Conservation (phyloP, 2,329 filamentous ascomycete genomes). For the Capronia epimyces region DNA sequence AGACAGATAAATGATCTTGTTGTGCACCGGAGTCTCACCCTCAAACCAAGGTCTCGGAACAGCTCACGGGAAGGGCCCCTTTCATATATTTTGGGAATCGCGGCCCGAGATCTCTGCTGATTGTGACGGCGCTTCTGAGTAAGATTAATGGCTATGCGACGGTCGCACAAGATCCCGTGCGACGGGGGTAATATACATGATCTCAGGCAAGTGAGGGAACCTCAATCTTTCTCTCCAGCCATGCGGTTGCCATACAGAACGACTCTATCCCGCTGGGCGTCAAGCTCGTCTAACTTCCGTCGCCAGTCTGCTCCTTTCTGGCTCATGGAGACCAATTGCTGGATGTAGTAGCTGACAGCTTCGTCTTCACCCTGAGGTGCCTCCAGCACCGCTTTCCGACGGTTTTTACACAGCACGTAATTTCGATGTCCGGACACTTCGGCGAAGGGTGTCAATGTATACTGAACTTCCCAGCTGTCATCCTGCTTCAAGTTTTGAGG, state of each 20-base stretch:
- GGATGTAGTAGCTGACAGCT: slow-evolving; percentile 43
- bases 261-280: slow-evolving; percentile 40
- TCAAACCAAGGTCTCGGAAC: neutral
- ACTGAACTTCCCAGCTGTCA: slow-evolving; percentile 69
- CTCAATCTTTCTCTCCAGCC: neutral
- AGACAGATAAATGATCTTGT: neutral
- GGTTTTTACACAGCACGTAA: slow-evolving; percentile 53
- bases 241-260: slow-evolving; percentile 24
- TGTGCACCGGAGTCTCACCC: neutral
- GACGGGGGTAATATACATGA: neutral
- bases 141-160: neutral
- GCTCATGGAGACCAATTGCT: slow-evolving; percentile 44
- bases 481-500: slow-evolving; percentile 46
- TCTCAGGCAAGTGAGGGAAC: neutral
- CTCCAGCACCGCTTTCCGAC: slow-evolving; percentile 49
- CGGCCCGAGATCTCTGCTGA: neutral
- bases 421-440: slow-evolving; percentile 43
- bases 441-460: slow-evolving; percentile 62
- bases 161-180: neutral
- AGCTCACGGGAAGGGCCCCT: neutral
- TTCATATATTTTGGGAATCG: neutral
- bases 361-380: slow-evolving; percentile 34
- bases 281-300: slow-evolving; percentile 48
- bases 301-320: slow-evolving; percentile 57
- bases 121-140: neutral